Percentiles rank a stretch among this genome's conserved stretches.
phyloP scores from a whole-genome alignment of 192 early-diverging fungal species.

The Podila minutissima region DNA sequence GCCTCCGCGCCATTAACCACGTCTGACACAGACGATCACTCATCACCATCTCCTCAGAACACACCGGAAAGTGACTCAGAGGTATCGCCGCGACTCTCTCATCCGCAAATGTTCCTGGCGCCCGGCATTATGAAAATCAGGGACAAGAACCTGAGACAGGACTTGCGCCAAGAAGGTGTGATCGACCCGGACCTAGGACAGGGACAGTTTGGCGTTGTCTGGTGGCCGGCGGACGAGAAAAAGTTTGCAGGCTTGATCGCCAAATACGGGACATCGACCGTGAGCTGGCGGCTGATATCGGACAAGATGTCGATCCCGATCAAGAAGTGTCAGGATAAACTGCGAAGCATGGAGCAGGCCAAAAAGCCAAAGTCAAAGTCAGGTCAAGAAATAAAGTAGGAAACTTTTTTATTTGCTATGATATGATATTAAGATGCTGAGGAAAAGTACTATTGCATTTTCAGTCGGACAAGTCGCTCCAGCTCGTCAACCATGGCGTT shows the following conservation, averaged over 20 bases:
- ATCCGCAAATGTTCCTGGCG: not conserved
- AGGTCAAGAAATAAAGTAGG: not conserved
- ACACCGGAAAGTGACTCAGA: not conserved
- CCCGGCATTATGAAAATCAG: not conserved
- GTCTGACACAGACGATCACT: not conserved
- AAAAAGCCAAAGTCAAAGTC: not conserved
- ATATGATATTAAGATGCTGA: not conserved
- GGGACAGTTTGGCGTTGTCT: not conserved
- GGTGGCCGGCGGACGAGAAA: not conserved
- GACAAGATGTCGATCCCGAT: slow-evolving; percentile 1
- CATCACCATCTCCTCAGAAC: too few species aligned
- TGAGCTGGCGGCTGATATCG: not conserved
- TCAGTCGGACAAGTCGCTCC: slow-evolving; percentile 22
- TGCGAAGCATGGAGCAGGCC: not conserved
- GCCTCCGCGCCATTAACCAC: not conserved
- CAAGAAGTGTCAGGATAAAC: not conserved
- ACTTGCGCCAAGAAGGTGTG: too few species aligned
- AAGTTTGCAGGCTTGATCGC: not conserved
- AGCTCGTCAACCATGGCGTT: slow-evolving; percentile 43
- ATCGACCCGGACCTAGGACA: not conserved
- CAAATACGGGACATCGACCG: not conserved
- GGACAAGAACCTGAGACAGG: not conserved
- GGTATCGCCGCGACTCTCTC: not conserved
- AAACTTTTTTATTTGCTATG: not conserved
- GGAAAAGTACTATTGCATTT: not conserved